Base-by-base conservation (phyloP, 2,329 filamentous ascomycete genomes). In the Clarireedia monteithiana region DNA sequence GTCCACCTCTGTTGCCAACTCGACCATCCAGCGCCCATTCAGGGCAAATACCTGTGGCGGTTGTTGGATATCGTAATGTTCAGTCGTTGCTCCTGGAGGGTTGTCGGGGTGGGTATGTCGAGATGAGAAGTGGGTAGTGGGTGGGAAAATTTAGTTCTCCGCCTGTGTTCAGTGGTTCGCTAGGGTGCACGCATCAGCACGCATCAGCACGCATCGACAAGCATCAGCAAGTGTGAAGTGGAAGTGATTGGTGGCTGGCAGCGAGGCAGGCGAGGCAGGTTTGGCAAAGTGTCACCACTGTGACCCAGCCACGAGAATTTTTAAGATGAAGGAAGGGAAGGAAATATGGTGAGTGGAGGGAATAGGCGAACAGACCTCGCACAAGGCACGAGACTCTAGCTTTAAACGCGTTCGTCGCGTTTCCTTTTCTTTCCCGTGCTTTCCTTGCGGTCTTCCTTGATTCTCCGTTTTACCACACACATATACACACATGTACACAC, bases 121-220 rank as follows among this genome's bases (percentile, higher is more conserved):
- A 36, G 39, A 49, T 36, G 27, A 45, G 50, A 52, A 52, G 50
- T 52, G 50, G 50, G 50, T 52, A 30, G 27, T 30, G 27, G 27
- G 27, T 30, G 27, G 42, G 50, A 52, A 52, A 46, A 46, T 52
- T 52, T 52, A 46, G 50, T 24, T 52, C 50, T 52, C 50, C 50
- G 50, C 50, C 10, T 52, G 50, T 52, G 50, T 52, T 46, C 39
- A 24, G 26, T 42, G 23, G 23, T 46, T 26, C 14, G n/a, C 10
- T 9, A 15, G 50, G 24, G 50, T 3, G 6, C 27, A 30, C 27
- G 27, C 27, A 7, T 30, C 27, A 30, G 20, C 20, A 20, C 7
- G 27, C 27, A 30, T 9, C 7, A 9, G 27, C 27, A 30, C 27
- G 27, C 27, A 20, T 20, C 20, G 20, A 20, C 20, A 30, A 30